A percentile compares a stretch with the other conserved stretches of the same genome.
These are phyloP conservation scores for Solanum chiquidenum DNA, from an alignment of 257 asterid species.

Conservation along the genomic window DNA sequence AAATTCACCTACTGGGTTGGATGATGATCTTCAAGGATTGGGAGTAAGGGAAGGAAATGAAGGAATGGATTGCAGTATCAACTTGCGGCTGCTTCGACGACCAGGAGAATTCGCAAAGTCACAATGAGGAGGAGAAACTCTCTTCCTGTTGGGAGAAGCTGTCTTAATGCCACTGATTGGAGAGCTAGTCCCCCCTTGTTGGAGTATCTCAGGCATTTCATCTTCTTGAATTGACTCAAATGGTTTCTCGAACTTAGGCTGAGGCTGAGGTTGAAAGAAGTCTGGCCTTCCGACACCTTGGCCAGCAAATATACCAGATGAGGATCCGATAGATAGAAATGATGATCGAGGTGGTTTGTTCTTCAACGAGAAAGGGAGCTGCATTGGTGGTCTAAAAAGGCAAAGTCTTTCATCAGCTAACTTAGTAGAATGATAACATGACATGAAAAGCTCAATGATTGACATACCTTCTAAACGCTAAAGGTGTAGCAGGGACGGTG, in stretches of 20 bases:
- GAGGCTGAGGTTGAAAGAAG: slow-evolving; percentile 45
- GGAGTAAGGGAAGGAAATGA: slow-evolving; percentile 58
- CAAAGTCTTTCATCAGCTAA: background rate
- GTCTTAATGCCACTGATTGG: slow-evolving; percentile 43
- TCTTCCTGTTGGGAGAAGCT: slow-evolving; percentile 53
- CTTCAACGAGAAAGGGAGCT: slow-evolving; percentile 46
- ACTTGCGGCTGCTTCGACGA: slow-evolving; percentile 49
- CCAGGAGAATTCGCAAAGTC: slow-evolving; percentile 17
- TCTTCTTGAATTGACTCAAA: slow-evolving; percentile 45
- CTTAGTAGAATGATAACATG: background rate
- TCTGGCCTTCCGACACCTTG: slow-evolving; percentile 33
- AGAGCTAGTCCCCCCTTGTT: slow-evolving; percentile 38
- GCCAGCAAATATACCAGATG: slow-evolving; percentile 26
- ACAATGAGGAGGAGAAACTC: slow-evolving; percentile 44
- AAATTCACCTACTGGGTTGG: background rate
- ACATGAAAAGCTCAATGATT: background rate
- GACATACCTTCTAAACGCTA: slow-evolving; percentile 44
- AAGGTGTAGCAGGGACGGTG: slow-evolving; percentile 60
- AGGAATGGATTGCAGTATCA: slow-evolving; percentile 64
- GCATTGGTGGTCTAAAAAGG: slow-evolving; percentile 37
- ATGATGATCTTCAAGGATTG: slow-evolving; percentile 14
- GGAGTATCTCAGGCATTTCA: slow-evolving; percentile 70
- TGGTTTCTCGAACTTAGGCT: slow-evolving; percentile 45
- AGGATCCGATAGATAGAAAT: slow-evolving; percentile 29
- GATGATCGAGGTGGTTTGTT: slow-evolving; percentile 54